Percentiles rank a stretch among this genome's conserved stretches.
These are phyloP conservation scores for Metschnikowia kunwiensis DNA, from an alignment of 805 yeast species.

Conservation along the genomic window DNA sequence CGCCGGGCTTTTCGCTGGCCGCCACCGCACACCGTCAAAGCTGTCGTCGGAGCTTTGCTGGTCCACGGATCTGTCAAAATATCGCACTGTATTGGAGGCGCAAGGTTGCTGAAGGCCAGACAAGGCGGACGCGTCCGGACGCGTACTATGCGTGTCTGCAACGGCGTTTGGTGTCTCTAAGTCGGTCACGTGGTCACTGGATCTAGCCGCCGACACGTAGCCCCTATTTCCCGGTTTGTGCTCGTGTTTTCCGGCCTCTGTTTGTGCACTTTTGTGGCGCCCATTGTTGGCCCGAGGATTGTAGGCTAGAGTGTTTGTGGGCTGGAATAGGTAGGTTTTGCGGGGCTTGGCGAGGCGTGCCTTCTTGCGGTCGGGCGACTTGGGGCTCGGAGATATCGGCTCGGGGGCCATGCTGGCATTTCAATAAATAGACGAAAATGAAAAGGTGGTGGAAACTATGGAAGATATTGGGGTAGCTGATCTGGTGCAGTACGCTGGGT, in stretches of 20 bases:
- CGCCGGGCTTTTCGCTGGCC: conserved; percentile 13
- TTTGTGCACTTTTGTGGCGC: too few species aligned
- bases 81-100: not conserved
- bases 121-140: conserved; percentile 6
- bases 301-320: conserved; percentile 29
- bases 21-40: conserved; percentile 40
- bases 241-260: too few species aligned
- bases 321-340: conserved; percentile 35
- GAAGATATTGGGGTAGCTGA: too few species aligned
- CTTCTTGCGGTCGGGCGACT: conserved; percentile 16
- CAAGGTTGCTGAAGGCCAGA: not conserved
- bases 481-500: too few species aligned
- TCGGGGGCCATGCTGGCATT: conserved; percentile 4
- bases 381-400: conserved; percentile 1
- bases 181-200: too few species aligned
- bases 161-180: too few species aligned
- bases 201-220: too few species aligned
- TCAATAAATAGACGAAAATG: too few species aligned
- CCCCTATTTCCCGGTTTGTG: too few species aligned
- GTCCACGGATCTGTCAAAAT: conserved; percentile 17
- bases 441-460: too few species aligned
- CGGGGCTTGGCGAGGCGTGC: conserved; percentile 18
- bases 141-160: conserved; percentile 4
- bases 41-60: conserved; percentile 43
- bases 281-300: conserved; percentile 9